Evolutionary conservation across 106 monocot genomes (phyloP).

Genomic region (Dactylorhiza incarnata): DNA sequence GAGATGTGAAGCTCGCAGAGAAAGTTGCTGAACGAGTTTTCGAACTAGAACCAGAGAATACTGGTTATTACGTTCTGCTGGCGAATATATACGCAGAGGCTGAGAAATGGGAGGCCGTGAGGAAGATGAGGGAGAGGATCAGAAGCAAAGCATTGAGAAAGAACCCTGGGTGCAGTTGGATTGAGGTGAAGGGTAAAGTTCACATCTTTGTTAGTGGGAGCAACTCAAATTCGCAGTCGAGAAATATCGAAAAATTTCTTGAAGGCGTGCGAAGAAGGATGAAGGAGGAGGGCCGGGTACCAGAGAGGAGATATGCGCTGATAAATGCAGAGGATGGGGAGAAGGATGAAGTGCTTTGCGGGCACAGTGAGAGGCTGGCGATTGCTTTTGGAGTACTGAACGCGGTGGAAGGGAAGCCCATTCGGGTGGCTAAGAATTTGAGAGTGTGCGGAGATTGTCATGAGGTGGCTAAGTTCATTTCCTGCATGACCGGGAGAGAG

Average conservation of each 20-base stretch:
- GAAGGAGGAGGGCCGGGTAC: slow-evolving; percentile 39
- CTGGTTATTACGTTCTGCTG: slow-evolving; percentile 60
- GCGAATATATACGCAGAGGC: slow-evolving; percentile 65
- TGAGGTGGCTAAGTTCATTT: slow-evolving; percentile 49
- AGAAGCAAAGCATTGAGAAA: slow-evolving; percentile 20
- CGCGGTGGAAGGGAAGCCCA: slow-evolving; percentile 29
- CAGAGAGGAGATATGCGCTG: slow-evolving; percentile 35
- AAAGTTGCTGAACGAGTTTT: slow-evolving; percentile 63
- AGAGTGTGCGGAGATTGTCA: slow-evolving; percentile 69
- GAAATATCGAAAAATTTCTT: slow-evolving; percentile 33
- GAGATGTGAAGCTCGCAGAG: slow-evolving; percentile 72
- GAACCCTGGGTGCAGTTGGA: slow-evolving; percentile 59
- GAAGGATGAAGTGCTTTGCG: slow-evolving; percentile 57
- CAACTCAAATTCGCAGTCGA: slow-evolving; percentile 31
- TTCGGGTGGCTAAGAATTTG: slow-evolving; percentile 50
- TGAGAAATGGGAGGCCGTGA: slow-evolving; percentile 59
- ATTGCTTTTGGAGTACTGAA: slow-evolving; percentile 66
- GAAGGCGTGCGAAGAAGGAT: slow-evolving; percentile 27
- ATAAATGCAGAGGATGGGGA: slow-evolving; percentile 29
- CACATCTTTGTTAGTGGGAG: slow-evolving; percentile 39
- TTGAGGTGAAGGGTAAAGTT: slow-evolving; percentile 43
- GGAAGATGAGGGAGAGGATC: slow-evolving; percentile 37
- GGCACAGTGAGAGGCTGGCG: slow-evolving; percentile 63
- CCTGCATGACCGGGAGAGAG: slow-evolving; percentile 41
- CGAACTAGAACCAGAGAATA: slow-evolving; percentile 61